phyloP scores from a whole-genome alignment of 2,329 filamentous ascomycete genomes.

The Dryadomyces quercus-mongolicae region DNA sequence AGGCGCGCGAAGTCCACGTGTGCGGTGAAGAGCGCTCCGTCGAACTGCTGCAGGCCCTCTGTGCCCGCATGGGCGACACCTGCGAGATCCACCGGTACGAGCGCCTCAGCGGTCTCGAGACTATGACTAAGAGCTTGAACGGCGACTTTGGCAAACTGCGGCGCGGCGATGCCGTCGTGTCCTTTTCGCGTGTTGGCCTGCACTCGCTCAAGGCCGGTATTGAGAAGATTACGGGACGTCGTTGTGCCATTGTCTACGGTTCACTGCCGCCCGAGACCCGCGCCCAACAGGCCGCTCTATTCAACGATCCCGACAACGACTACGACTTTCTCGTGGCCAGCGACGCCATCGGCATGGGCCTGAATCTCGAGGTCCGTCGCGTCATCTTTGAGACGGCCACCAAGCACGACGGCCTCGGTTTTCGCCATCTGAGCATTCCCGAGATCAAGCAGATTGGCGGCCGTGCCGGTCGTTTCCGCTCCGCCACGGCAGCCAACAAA shows the following conservation, averaged over 20 bases:
- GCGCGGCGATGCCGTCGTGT: slow-evolving; percentile 84
- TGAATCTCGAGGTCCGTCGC: slow-evolving; percentile 86
- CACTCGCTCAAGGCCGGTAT: slow-evolving; percentile 70
- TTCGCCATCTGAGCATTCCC: slow-evolving; percentile 51
- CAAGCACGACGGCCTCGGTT: slow-evolving; percentile 55
- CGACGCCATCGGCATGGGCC: slow-evolving; percentile 83
- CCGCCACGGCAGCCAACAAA: slow-evolving; percentile 45
- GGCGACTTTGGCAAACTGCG: slow-evolving; percentile 54
- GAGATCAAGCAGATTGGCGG: slow-evolving; percentile 94
- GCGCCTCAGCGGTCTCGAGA: slow-evolving; percentile 65
- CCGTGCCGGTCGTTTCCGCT: slow-evolving; percentile 75
- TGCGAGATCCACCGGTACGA: slow-evolving; percentile 73
- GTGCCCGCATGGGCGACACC: slow-evolving; percentile 68
- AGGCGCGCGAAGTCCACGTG: slow-evolving; percentile 80
- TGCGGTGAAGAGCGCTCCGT: slow-evolving; percentile 84
- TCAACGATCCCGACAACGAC: slow-evolving; percentile 91
- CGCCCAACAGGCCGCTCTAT: slow-evolving; percentile 79
- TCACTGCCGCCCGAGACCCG: slow-evolving; percentile 84
- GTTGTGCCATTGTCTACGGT: slow-evolving; percentile 89
- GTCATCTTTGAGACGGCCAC: slow-evolving; percentile 70
- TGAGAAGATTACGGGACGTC: slow-evolving; percentile 60
- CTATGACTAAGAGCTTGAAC: slow-evolving; percentile 50
- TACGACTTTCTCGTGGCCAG: slow-evolving; percentile 82
- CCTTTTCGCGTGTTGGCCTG: slow-evolving; percentile 72
- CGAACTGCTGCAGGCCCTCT: slow-evolving; percentile 64